Evolutionary conservation across 495 filamentous ascomycete species (phyloP).

Genomic region (Physcia stellaris): DNA sequence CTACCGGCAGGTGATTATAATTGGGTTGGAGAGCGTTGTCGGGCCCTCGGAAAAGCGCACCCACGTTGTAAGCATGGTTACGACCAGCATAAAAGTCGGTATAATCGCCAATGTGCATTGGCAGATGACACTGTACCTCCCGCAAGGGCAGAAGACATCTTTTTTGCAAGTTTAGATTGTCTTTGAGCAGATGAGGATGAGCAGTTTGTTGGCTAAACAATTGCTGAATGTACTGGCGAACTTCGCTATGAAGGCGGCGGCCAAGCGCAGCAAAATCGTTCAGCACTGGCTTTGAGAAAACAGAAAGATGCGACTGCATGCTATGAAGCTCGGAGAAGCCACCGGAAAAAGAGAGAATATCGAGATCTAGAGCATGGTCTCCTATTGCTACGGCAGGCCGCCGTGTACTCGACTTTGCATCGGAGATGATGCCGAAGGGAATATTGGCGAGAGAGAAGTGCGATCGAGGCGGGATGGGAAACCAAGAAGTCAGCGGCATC

Average conservation of each 20-base stretch:
- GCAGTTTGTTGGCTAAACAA: conserved; percentile 51
- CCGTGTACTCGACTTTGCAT: conserved; percentile 34
- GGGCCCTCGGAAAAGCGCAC: conserved; percentile 68
- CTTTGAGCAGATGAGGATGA: conserved; percentile 42
- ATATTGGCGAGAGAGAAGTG: conserved; percentile 84
- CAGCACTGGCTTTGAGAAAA: conserved; percentile 58
- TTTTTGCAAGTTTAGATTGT: conserved; percentile 39
- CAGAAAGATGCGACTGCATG: conserved; percentile 39
- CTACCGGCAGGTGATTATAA: conserved; percentile 82
- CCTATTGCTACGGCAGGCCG: conserved; percentile 72
- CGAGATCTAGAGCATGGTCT: conserved; percentile 61
- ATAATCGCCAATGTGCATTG: conserved; percentile 87
- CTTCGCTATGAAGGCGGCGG: conserved; percentile 51
- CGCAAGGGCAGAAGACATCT: conserved; percentile 39
- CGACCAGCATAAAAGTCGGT: conserved; percentile 94
- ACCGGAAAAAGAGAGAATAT: conserved; percentile 40
- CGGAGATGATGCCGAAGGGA: conserved; percentile 80
- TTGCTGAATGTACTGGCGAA: conserved; percentile 60
- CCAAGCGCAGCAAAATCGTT: conserved; percentile 77
- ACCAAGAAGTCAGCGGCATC: conserved; percentile 49
- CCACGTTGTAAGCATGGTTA: conserved; percentile 77
- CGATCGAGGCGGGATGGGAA: conserved; percentile 46
- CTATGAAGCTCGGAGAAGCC: conserved; percentile 49
- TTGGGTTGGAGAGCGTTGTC: conserved; percentile 76
- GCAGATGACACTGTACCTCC: conserved; percentile 58